Evolutionary conservation across 345 rosid species (phyloP), one percentile per base, ranked within the genome.

Genomic region (Dipteronia sinensis): DNA sequence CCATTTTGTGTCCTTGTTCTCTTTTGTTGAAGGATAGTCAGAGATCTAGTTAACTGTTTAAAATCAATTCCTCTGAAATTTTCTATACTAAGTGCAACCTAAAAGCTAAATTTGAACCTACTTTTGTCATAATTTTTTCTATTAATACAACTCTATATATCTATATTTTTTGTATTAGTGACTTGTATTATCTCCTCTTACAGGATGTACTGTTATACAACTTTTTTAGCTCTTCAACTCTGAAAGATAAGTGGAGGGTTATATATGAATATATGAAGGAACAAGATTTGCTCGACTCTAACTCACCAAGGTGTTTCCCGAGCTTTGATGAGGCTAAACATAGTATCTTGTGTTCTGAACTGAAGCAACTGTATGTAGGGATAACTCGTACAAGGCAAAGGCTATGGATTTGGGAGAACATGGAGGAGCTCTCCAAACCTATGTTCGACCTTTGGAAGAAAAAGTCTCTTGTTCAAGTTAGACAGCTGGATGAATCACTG

Each of bases 301-400:
- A 80, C 71, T 62, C 69, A 9, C 17, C 71, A 19, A 65, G 66
- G 40, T 76, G 79, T 10, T 80, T 73, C 70, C 83, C 88, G 38
- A 67, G 23, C 38, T 90, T 88, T 68, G 47, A 77, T 31, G 74
- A 53, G 15, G 78, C 77, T 20, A 86, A 77, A 74, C 91, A 86
- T 77, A 80, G 82, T 59, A 29, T 83, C 63, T 46, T 88, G 63
- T 88, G 87, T 69, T 83, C 89, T 40, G 91, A 90, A 79, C 65
- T 87, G 69, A 87, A 87, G 83, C 88, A 83, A 31, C 64, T 87
- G 10, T 85, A 87, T 75, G 90, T 83, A n/a, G 89, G 89, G 3
- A 83, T 88, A 42, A 87, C 93, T 56, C 87, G 87, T 5, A 88
- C 91, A 13, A 75, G 83, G 77, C 90, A 87, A 74, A 81, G 93